Evolutionary conservation across 495 filamentous ascomycete genomes (phyloP).

Genomic region (Friedmanniomyces endolithicus): DNA sequence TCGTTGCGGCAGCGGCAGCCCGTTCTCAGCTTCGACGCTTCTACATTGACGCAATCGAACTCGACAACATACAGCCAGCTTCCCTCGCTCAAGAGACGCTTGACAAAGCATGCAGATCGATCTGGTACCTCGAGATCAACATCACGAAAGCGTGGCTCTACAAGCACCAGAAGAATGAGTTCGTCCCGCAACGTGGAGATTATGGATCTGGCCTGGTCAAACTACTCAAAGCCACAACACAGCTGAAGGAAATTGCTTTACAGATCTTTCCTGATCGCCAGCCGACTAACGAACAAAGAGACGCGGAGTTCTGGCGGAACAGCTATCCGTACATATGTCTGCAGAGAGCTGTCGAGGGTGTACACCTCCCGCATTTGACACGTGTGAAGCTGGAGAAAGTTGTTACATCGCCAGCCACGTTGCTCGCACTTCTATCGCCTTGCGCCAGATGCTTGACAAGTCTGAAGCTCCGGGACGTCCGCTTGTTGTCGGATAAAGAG

Average conservation of each 20-base stretch:
- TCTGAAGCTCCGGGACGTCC: constrained; percentile 14
- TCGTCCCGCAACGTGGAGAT: neutral
- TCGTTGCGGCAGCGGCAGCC: constrained; percentile 4
- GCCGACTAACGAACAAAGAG: neutral
- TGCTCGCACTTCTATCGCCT: constrained; percentile 4
- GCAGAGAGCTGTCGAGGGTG: neutral
- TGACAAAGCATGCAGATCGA: neutral
- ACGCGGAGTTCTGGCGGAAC: neutral
- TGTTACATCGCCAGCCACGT: neutral
- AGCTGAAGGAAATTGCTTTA: constrained; percentile 11
- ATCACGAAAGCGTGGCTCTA: constrained; percentile 3
- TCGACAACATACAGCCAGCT: constrained; percentile 7
- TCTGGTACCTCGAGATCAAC: constrained; percentile 18
- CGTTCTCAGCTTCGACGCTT: constrained; percentile 4
- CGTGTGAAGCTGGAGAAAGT: constrained; percentile 14
- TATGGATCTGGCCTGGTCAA: constrained; percentile 6
- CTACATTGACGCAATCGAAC: constrained; percentile 18
- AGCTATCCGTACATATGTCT: constrained; percentile 6
- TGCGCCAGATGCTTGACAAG: neutral
- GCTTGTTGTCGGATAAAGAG: constrained; percentile 8
- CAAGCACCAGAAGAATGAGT: neutral
- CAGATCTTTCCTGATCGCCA: constrained; percentile 9
- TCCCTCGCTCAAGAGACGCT: neutral
- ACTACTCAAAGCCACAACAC: constrained; percentile 2
- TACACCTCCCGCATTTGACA: constrained; percentile 1